phyloP scores from a whole-genome alignment of 2,329 filamentous ascomycete genomes.

The Berkeleyomyces rouxiae region DNA sequence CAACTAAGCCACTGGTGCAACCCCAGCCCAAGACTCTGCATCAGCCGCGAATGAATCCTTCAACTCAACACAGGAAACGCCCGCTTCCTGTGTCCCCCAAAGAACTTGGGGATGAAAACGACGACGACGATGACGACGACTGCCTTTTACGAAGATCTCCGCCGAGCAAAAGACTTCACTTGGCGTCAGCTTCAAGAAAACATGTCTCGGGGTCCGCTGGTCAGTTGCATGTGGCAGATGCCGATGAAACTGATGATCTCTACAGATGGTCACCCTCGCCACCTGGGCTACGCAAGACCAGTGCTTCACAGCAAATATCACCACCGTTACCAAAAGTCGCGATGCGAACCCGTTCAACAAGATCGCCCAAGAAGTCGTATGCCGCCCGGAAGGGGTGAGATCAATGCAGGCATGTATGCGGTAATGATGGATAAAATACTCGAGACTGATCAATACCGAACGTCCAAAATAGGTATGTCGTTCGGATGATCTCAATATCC shows the following conservation, averaged over 20 bases:
- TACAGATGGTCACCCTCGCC: conserved; percentile 4
- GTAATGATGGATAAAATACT: too few species aligned
- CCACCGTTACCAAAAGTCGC: background rate
- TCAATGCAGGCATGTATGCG: too few species aligned
- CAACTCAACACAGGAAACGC: background rate
- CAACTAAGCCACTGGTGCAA: background rate
- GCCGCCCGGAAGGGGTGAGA: background rate
- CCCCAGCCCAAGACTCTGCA: background rate
- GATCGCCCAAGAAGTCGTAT: background rate
- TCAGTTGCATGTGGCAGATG: background rate
- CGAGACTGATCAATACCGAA: too few species aligned
- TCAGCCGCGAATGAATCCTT: background rate
- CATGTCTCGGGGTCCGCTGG: background rate
- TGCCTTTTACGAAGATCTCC: background rate
- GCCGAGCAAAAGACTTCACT: background rate
- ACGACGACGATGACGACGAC: conserved; percentile 4
- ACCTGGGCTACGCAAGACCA: background rate
- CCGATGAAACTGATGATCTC: background rate
- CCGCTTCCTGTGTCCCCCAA: background rate
- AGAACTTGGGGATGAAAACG: background rate
- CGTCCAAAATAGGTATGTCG: too few species aligned
- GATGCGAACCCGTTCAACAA: background rate
- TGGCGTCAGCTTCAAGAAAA: background rate
- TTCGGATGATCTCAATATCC: too few species aligned
- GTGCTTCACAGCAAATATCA: background rate